Evolutionary conservation across 371 early-diverging fungal species (phyloP), one percentile per base, ranked within the genome.

Genomic region (Lichtheimia corymbifera): DNA sequence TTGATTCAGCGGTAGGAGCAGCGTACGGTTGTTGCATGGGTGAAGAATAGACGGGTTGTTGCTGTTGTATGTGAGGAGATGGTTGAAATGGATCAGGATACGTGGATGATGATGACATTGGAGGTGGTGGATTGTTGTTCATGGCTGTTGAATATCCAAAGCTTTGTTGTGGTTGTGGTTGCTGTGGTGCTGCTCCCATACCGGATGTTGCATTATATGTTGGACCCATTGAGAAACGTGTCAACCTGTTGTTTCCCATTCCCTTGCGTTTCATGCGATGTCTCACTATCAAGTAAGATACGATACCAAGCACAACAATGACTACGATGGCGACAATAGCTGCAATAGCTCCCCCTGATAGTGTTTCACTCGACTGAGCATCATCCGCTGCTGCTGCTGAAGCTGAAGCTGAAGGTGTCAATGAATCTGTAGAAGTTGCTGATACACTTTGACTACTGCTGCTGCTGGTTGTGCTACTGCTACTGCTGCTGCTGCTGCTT

Each of bases 251-350:
- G 22, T 28, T 58, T 25, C 28, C 45, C 11, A 22, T 40, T 11
- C 17, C 49, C 50, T 50, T 64, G 5, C 51, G 44, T 41, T 47
- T 61, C n/a, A 59, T 49, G 14, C 62, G 64, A 42, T 57, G 64
- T 42, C 58, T 64, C 41, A 66, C 51, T 12, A 62, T 51, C 18
- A 66, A 57, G 53, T 65, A 71, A 6, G 64, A 66, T 49, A 47
- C 54, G 1, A 64, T 53, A 7, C 65, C 67, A 2, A 44, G 17
- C 12, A 64, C 5, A n/a, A 64, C 24, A 27, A 68, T 61, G 24
- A 47, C 43, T 6, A 71, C 55, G 5, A 64, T 64, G 4, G 67
- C 71, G 4, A 61, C 54, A 55, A 68, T 68, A 22, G 61, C 68
- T 12, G 64, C 68, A 54, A 68, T 64, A 17, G 58, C 61, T 41